Conservation (phyloP, 2,329 filamentous ascomycete genomes). For the Ophiostoma piceae region DNA sequence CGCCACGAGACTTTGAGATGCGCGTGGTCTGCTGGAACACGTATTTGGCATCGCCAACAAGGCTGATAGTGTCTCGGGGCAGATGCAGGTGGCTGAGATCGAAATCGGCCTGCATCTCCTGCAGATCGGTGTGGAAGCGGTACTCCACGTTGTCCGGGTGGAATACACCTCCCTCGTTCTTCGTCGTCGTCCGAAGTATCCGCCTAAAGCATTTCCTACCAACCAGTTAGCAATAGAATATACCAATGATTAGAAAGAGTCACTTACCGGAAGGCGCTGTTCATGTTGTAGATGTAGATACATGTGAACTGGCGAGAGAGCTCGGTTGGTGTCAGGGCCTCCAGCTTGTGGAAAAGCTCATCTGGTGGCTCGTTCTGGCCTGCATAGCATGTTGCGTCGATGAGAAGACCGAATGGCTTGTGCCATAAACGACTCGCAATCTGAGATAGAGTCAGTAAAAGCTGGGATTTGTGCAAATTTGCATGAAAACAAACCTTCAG, state of each 20-base stretch:
- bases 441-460: constrained; percentile 33
- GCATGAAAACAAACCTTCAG: constrained; percentile 50
- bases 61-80: constrained; percentile 64
- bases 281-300: constrained; percentile 69
- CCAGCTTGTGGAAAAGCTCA: constrained; percentile 58
- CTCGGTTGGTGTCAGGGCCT: constrained; percentile 58
- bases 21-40: constrained; percentile 61
- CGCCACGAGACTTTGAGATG: constrained; percentile 64
- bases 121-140: constrained; percentile 58
- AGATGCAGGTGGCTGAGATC: constrained; percentile 61
- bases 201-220: constrained; percentile 59
- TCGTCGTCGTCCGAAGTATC: constrained; percentile 56
- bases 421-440: constrained; percentile 67
- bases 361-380: constrained; percentile 63
- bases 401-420: constrained; percentile 60
- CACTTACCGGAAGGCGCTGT: constrained; percentile 57
- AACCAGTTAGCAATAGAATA: not conserved
- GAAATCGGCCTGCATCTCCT: constrained; percentile 62
- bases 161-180: constrained; percentile 56
- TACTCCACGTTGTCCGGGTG: constrained; percentile 62
- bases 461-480: not conserved
- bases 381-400: constrained; percentile 66
- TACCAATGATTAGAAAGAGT: not conserved
- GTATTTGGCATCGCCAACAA: constrained; percentile 60
- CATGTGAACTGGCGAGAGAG: constrained; percentile 54